phyloP scores from a whole-genome alignment of 176 grass and related monocot species.

The Dactylis glomerata region DNA sequence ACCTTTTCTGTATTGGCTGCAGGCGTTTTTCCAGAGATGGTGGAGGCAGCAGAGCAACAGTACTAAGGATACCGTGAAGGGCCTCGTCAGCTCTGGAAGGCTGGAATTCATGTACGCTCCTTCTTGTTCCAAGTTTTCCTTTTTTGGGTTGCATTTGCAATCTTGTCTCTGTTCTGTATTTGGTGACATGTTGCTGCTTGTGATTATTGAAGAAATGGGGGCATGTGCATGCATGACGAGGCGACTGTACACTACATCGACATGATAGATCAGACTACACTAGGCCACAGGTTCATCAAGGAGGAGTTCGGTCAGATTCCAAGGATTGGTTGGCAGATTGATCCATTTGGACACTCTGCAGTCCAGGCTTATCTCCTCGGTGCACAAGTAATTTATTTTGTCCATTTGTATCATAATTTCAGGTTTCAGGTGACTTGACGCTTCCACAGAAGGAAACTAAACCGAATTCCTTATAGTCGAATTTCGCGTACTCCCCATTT shows the following conservation, averaged over 20 bases:
- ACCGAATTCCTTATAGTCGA: neutral
- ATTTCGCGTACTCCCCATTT: neutral
- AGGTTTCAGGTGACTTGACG: neutral
- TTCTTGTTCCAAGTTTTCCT: neutral
- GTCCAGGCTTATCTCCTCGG: conserved; percentile 92
- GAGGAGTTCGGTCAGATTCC: conserved; percentile 74
- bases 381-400: conserved; percentile 50
- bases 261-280: conserved; percentile 95
- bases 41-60: conserved; percentile 81
- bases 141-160: neutral
- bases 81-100: conserved; percentile 66
- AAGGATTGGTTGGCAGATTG: conserved; percentile 93
- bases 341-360: conserved; percentile 92
- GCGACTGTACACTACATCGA: conserved; percentile 88
- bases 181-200: conserved; percentile 2
- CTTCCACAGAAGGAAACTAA: neutral
- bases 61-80: conserved; percentile 76
- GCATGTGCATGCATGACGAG: conserved; percentile 97
- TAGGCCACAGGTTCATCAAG: conserved; percentile 81
- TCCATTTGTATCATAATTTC: conserved; percentile 7
- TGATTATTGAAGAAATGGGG: conserved; percentile 69
- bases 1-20: neutral
- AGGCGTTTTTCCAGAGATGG: conserved; percentile 95
- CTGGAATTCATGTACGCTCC: conserved; percentile 74
- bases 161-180: neutral